Base-by-base conservation (phyloP, 2,329 filamentous ascomycete genomes). In the Tympanopsis confertula region DNA sequence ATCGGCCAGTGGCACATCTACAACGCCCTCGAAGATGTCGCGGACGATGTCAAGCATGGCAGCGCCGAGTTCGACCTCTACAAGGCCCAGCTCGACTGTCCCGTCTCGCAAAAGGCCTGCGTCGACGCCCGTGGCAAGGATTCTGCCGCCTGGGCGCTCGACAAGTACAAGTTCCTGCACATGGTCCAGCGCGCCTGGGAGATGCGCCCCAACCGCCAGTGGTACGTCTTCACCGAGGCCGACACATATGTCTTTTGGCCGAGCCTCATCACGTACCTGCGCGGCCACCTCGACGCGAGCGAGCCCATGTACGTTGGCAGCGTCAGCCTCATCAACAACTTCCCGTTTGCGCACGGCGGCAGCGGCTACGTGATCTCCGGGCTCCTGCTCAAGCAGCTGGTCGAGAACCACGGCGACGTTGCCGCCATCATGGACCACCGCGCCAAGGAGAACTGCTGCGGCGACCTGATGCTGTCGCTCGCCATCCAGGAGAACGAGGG, bases 101-200 rank as follows among this genome's bases (percentile, higher is more conserved):
- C 64, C 28, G 56, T 63, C 20, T 59, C 62, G 3, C 63, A 66
- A 26, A 63, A 64, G 46, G 60, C 67, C 32, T 65, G 68, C 42
- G 60, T 60, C 41, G 57, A 52, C 19, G 51, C 56, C 22, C 49
- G 47, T 20, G 43, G 50, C 39, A 39, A 56, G 40, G 42, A 47
- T 42, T 45, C 57, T 49, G 39, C 59, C 30, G 61, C 59, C 10
- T 76, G 71, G 70, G 61, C 61, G 37, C 54, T 78, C 43, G 73
- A 78, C 52, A 75, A 74, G 56, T 77, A 73, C 57, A 78, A 77
- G 53, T 74, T 73, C 48, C 53, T 76, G 35, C 69, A 71, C 44
- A 74, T 76, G 59, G 58, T 74, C 32, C 59, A 71, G 47, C 65
- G 71, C 40, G 63, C 71, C 2, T 76, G 69, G 62, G 57, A 59